Evolutionary conservation across 768 basidiomycete genomes (phyloP).

Genomic region (Xerocomus spinulosus): DNA sequence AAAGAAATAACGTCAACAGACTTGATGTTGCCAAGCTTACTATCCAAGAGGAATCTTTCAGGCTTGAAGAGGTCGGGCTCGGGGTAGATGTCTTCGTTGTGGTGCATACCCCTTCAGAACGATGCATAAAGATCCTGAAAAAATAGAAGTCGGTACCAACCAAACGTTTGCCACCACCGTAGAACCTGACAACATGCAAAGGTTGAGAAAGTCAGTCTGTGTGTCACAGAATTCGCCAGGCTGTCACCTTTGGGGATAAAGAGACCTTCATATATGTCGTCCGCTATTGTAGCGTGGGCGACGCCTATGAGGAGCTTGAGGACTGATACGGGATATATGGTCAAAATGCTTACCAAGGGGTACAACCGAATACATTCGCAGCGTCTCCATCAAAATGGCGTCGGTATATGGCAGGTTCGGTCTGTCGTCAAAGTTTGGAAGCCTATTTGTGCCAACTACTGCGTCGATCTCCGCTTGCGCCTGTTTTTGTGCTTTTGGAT

Average conservation of each 20-base stretch:
- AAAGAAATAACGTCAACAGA: neutral
- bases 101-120: neutral
- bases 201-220: neutral
- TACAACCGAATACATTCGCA: conserved; percentile 24
- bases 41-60: neutral
- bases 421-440: conserved; percentile 26
- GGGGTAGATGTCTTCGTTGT: neutral
- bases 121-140: neutral
- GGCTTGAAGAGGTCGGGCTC: neutral
- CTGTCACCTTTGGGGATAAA: neutral
- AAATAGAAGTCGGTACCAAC: neutral
- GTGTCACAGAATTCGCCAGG: neutral
- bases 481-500: conserved; percentile 28
- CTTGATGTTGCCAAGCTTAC: neutral
- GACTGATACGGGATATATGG: neutral
- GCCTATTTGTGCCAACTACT: conserved; percentile 25
- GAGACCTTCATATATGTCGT: neutral
- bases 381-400: conserved; percentile 27
- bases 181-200: neutral
- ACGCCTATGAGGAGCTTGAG: conserved; percentile 6
- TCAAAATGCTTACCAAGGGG: conserved; percentile 19
- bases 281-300: neutral
- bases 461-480: conserved; percentile 30
- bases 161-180: neutral
- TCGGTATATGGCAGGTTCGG: conserved; percentile 26